These are phyloP conservation scores for Boletus hoseneyae DNA, from an alignment of 1,284 basidiomycete genomes.

Conservation along the genomic window DNA sequence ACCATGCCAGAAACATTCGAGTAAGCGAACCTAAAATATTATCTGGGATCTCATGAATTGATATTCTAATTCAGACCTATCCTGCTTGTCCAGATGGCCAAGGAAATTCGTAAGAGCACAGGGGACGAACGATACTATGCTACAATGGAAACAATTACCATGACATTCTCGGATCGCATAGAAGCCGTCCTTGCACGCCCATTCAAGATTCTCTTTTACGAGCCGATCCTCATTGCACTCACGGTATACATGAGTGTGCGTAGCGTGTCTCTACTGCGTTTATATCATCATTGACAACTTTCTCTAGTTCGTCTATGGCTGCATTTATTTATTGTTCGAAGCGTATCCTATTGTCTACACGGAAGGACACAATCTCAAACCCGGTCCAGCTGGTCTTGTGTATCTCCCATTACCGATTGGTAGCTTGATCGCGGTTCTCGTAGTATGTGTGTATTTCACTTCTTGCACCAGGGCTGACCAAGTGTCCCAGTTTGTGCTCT, in stretches of 20 bases:
- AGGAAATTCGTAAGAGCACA: conserved; percentile 47
- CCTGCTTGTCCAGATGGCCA: conserved; percentile 49
- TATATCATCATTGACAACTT: conserved; percentile 10
- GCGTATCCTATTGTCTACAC: conserved; percentile 59
- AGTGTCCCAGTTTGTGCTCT: conserved; percentile 41
- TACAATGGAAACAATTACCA: conserved; percentile 42
- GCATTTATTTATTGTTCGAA: conserved; percentile 59
- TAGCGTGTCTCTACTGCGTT: conserved; percentile 18
- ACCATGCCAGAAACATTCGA: conserved; percentile 73
- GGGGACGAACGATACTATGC: conserved; percentile 65
- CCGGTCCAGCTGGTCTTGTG: conserved; percentile 48
- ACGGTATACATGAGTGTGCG: conserved; percentile 67
- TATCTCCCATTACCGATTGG: conserved; percentile 57
- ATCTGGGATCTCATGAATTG: neutral
- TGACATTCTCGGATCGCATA: conserved; percentile 40
- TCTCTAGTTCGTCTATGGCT: conserved; percentile 57
- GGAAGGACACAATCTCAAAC: conserved; percentile 48
- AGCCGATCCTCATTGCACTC: conserved; percentile 74
- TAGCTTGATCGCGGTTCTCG: conserved; percentile 42
- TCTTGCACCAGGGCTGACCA: conserved; percentile 30
- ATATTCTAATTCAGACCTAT: conserved; percentile 40
- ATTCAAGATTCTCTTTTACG: conserved; percentile 66
- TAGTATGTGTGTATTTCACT: conserved; percentile 34
- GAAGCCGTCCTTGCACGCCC: conserved; percentile 56
- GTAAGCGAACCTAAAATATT: conserved; percentile 28